A percentile compares a stretch with the other conserved stretches of the same genome.
Evolutionary conservation across 805 yeast genomes (phyloP).

Genomic region (Candida succiphila): DNA sequence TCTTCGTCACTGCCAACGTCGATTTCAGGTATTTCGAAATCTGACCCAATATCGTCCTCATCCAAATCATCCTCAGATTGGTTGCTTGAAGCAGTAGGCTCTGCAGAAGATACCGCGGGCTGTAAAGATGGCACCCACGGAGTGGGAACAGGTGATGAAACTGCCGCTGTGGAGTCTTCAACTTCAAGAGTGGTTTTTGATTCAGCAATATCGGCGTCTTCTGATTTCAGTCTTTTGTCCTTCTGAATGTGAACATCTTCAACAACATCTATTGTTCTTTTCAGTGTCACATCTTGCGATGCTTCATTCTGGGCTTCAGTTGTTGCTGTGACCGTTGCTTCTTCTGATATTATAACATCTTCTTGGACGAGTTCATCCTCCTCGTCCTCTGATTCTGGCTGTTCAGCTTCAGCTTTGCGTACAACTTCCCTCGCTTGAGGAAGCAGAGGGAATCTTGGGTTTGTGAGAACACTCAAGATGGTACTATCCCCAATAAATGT

Average conservation of each 20-base stretch:
- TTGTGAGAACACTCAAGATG: conserved; percentile 48
- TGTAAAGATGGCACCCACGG: no score
- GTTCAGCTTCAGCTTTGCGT: background rate
- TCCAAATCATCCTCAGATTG: conserved; percentile 7
- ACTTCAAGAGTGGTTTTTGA: conserved; percentile 5
- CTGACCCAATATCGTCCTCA: conserved; percentile 22
- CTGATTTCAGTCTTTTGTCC: conserved; percentile 6
- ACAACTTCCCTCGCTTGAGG: conserved; percentile 7
- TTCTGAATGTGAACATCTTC: conserved; percentile 2
- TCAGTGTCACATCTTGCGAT: no score
- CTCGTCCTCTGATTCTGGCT: conserved; percentile 1
- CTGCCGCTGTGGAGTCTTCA: conserved; percentile 1
- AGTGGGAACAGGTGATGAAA: no score
- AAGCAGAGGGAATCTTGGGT: conserved; percentile 65
- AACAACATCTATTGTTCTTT: background rate
- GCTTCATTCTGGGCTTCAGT: no score
- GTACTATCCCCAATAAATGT: conserved; percentile 39
- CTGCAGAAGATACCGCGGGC: background rate
- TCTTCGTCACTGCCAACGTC: conserved; percentile 22
- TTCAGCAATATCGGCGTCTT: conserved; percentile 6
- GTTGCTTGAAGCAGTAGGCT: background rate
- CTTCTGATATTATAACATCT: conserved; percentile 3
- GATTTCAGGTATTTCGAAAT: conserved; percentile 27
- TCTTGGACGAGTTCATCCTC: conserved; percentile 5
- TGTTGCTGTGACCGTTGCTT: no score